Percentiles rank a stretch among this genome's conserved stretches.
phyloP scores from a whole-genome alignment of 192 early-diverging fungal species.

The Chytriomyces sp. region DNA sequence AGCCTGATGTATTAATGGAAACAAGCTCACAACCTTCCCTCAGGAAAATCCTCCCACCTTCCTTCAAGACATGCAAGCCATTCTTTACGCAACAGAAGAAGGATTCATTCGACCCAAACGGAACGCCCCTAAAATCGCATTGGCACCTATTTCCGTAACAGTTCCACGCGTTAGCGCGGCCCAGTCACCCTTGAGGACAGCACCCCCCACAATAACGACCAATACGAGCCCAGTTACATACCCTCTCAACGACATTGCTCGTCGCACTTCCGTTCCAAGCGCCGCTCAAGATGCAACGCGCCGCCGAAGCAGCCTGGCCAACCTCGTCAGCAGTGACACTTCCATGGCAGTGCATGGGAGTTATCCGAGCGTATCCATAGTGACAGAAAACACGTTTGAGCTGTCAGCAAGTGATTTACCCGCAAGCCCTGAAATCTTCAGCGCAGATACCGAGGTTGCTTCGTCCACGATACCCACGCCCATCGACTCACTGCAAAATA shows the following conservation, averaged over 20 bases:
- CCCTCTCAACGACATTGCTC: neutral
- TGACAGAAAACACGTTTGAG: neutral
- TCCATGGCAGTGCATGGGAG: neutral
- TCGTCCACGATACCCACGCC: neutral
- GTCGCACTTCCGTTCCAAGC: neutral
- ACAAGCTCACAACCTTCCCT: neutral
- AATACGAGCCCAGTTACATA: neutral
- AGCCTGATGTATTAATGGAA: neutral
- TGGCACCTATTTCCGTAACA: slow-evolving; percentile 1
- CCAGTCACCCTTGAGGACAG: neutral
- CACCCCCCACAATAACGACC: neutral
- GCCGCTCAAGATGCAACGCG: neutral
- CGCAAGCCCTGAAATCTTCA: neutral
- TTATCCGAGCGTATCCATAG: neutral
- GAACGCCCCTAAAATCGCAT: slow-evolving; percentile 14
- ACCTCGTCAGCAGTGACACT: neutral
- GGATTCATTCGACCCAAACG: slow-evolving; percentile 32
- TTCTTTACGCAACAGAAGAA: slow-evolving; percentile 89
- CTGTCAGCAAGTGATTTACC: neutral
- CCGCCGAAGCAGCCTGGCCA: neutral
- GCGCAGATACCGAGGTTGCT: slow-evolving; percentile 11
- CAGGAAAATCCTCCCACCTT: slow-evolving; percentile 42
- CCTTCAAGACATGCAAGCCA: slow-evolving; percentile 73
- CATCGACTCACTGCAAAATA: neutral
- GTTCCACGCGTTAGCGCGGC: neutral